Conservation (phyloP, 2,329 filamentous ascomycete genomes). For the Emydomyces testavorans region DNA sequence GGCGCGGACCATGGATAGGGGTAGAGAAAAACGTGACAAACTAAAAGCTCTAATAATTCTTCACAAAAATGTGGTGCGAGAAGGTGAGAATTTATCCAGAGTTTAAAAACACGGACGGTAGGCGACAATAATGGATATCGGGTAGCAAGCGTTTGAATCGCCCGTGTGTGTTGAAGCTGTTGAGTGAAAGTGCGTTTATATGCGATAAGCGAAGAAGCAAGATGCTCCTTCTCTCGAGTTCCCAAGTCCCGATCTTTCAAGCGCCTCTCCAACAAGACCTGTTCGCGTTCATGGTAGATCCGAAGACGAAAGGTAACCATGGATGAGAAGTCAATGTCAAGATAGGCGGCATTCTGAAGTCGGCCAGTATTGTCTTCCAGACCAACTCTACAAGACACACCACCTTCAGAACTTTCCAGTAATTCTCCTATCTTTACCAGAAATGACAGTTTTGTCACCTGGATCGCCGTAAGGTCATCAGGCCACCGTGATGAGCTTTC, state of each 20-base stretch:
- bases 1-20: conserved; percentile 72
- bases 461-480: conserved; percentile 79
- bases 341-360: conserved; percentile 64
- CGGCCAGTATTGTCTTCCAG: conserved; percentile 62
- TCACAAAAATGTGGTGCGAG: conserved; percentile 63
- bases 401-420: conserved; percentile 51
- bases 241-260: conserved; percentile 61
- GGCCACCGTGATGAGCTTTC: conserved; percentile 92
- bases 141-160: conserved; percentile 66
- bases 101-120: conserved; percentile 73
- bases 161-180: conserved; percentile 68
- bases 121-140: conserved; percentile 68
- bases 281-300: conserved; percentile 80
- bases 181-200: conserved; percentile 63
- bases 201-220: conserved; percentile 55
- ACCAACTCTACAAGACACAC: conserved; percentile 58
- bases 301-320: conserved; percentile 70
- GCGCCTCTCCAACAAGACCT: conserved; percentile 64
- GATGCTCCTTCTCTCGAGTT: conserved; percentile 54
- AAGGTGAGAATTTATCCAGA: conserved; percentile 79
- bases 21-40: conserved; percentile 63
- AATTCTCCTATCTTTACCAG: conserved; percentile 61
- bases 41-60: conserved; percentile 75
- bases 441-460: conserved; percentile 88
- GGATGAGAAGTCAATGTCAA: conserved; percentile 65